Percentiles rank a stretch among this genome's conserved stretches.
These are phyloP conservation scores for Hirschfeldia incana DNA, from an alignment of 345 rosid species.

Conservation along the genomic window DNA sequence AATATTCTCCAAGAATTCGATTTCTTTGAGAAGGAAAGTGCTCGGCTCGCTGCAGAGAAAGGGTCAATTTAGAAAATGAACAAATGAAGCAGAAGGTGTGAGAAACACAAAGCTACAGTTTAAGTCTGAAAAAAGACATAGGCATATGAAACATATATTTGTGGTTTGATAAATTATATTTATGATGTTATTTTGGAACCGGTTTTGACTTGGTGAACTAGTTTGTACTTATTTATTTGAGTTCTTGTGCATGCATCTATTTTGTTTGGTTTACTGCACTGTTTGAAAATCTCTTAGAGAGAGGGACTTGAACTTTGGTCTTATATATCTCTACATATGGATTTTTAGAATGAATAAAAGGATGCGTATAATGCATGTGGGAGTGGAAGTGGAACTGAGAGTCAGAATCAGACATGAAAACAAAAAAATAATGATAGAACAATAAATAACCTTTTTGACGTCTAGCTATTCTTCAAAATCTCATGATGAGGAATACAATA, in stretches of 20 bases:
- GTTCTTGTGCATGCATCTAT: background rate
- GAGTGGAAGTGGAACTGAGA: background rate
- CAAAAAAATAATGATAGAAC: background rate
- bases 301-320: background rate
- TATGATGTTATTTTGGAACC: background rate
- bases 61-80: background rate
- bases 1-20: slow-evolving; percentile 3
- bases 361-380: background rate
- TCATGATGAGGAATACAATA: background rate
- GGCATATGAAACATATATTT: background rate
- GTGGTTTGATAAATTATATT: background rate
- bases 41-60: background rate
- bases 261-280: background rate
- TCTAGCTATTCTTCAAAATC: background rate
- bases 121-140: background rate
- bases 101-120: background rate
- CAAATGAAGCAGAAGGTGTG: background rate
- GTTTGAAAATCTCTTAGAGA: background rate
- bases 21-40: background rate
- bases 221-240: background rate
- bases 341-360: background rate
- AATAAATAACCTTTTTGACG: background rate
- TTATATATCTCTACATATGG: background rate
- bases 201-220: background rate
- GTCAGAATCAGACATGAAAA: background rate